Conservation (phyloP, 768 basidiomycete species). For the Suillus americanus region DNA sequence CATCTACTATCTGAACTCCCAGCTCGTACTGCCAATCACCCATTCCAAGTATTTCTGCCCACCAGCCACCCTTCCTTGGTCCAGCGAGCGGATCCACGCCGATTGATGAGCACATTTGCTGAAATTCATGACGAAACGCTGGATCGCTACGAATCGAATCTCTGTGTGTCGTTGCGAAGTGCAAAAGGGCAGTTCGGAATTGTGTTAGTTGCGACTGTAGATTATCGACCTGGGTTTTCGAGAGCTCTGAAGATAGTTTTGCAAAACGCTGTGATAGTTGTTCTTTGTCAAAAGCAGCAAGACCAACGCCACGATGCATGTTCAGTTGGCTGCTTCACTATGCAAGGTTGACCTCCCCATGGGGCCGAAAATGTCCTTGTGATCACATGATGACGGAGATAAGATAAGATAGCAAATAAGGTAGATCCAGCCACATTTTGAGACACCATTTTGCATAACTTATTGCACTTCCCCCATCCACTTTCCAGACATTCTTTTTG, state of each 20-base stretch:
- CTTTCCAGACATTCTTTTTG: too few relatives aligned
- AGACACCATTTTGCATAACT: too few relatives aligned
- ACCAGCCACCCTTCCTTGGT: constrained; percentile 83
- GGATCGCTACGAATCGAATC: constrained; percentile 83
- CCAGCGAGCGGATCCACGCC: constrained; percentile 94
- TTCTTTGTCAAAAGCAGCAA: constrained; percentile 89
- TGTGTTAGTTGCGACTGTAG: constrained; percentile 81
- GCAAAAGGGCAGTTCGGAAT: constrained; percentile 76
- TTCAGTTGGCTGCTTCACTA: neutral
- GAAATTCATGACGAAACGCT: constrained; percentile 86
- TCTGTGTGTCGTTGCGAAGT: constrained; percentile 83
- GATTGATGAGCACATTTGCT: constrained; percentile 93
- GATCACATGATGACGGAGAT: neutral
- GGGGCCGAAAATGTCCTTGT: neutral
- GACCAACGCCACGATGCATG: constrained; percentile 82
- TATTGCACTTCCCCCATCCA: too few relatives aligned
- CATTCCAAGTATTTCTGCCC: constrained; percentile 84
- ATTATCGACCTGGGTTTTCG: constrained; percentile 70
- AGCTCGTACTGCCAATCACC: constrained; percentile 97
- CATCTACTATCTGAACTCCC: constrained; percentile 92
- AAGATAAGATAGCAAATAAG: too few relatives aligned
- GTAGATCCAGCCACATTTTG: too few relatives aligned
- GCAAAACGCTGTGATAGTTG: constrained; percentile 79
- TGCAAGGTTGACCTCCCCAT: too few relatives aligned
- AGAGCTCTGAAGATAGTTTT: constrained; percentile 76